Conservation (phyloP, 2,329 filamentous ascomycete genomes). For the Aspergillus fijiensis region DNA sequence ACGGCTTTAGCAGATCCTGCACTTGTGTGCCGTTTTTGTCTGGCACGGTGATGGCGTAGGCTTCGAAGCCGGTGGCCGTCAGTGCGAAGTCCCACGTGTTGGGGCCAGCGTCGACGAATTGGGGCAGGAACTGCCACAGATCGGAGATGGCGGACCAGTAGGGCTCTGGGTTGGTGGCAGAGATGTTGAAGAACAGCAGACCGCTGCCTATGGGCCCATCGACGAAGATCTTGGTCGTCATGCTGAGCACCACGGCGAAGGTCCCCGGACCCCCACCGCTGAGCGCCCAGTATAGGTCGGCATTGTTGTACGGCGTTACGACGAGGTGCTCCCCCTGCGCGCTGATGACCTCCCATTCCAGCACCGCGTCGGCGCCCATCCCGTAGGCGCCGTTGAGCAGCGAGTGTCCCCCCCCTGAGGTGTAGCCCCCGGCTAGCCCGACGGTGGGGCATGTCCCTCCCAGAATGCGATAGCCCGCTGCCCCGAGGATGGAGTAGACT, state of each 20-base stretch:
- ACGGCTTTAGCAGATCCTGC: no score
- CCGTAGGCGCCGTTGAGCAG: slow-evolving; percentile 52
- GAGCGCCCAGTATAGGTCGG: slow-evolving; percentile 23
- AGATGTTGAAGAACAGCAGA: slow-evolving; percentile 41
- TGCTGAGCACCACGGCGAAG: slow-evolving; percentile 32
- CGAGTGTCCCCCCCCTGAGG: slow-evolving; percentile 58
- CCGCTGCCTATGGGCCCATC: slow-evolving; percentile 41
- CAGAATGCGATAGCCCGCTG: slow-evolving; percentile 53
- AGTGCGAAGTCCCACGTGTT: no score
- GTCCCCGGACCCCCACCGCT: slow-evolving; percentile 21
- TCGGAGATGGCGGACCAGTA: no score
- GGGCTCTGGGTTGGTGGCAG: no score
- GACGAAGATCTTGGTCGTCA: slow-evolving; percentile 54
- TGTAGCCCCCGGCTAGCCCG: slow-evolving; percentile 59
- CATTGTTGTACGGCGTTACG: slow-evolving; percentile 16
- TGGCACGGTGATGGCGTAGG: no score
- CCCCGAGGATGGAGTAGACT: slow-evolving; percentile 50
- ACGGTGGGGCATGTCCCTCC: slow-evolving; percentile 56
- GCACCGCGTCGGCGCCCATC: slow-evolving; percentile 52
- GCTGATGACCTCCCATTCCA: slow-evolving; percentile 51
- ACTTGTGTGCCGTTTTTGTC: no score
- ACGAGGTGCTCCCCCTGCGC: slow-evolving; percentile 28
- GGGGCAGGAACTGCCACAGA: no score
- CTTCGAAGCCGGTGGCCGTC: no score
- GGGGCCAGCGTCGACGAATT: no score